These are phyloP conservation scores for Capsella rubella DNA, from an alignment of 441 rosid species.

Conservation along the genomic window DNA sequence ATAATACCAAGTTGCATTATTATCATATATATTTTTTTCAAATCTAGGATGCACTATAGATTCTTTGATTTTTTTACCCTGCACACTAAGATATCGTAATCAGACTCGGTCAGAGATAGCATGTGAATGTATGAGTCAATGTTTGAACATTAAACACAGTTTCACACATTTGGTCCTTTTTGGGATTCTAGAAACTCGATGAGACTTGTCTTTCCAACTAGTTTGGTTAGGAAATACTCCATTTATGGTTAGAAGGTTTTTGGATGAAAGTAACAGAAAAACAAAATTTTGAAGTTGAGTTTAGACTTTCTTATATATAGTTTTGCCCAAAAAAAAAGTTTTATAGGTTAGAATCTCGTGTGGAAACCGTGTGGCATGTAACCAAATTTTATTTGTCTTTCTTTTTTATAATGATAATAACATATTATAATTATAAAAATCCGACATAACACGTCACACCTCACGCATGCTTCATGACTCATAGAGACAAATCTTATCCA, in stretches of 20 bases:
- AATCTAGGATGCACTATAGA: conserved; percentile 22
- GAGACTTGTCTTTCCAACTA: conserved; percentile 3
- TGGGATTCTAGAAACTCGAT: conserved; percentile 32
- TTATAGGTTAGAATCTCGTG: conserved; percentile 38
- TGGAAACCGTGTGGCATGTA: conserved; percentile 38
- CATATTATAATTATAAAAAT: conserved; percentile 2
- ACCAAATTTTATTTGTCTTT: conserved; percentile 22
- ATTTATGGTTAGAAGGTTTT: not conserved
- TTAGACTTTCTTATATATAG: conserved; percentile 8
- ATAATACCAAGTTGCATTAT: conserved; percentile 36
- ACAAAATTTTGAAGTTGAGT: conserved; percentile 8
- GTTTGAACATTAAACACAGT: conserved; percentile 3
- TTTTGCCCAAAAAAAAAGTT: not conserved
- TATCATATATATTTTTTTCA: not conserved
- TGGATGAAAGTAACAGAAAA: not conserved
- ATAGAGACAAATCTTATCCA: not conserved
- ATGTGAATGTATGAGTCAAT: conserved; percentile 41
- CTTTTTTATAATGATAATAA: not conserved
- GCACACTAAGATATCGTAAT: conserved; percentile 19
- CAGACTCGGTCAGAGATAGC: conserved; percentile 36
- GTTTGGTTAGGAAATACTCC: conserved; percentile 12
- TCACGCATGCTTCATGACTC: conserved; percentile 44
- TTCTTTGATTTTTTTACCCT: conserved; percentile 3
- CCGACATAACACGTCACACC: conserved; percentile 40
- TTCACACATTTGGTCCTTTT: conserved; percentile 20